A percentile compares a stretch with the other conserved stretches of the same genome.
Evolutionary conservation across 129 eudicot species (phyloP).

Genomic region (Glebionis coronaria): DNA sequence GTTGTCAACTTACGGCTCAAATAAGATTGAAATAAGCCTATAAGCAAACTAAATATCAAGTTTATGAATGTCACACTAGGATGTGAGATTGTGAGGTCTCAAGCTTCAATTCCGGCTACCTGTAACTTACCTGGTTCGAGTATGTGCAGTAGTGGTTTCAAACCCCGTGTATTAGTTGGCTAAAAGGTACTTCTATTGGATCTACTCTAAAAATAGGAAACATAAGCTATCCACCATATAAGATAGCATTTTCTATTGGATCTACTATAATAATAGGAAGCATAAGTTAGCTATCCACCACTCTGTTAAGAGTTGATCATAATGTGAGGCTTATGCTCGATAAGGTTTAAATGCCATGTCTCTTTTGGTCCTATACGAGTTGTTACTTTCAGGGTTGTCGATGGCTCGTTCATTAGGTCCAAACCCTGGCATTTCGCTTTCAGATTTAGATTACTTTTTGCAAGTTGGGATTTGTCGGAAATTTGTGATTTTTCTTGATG

Average conservation of each 20-base stretch:
- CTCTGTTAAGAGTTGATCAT: neutral
- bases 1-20: constrained; percentile 37
- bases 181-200: neutral
- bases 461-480: constrained; percentile 20
- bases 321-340: neutral
- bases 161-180: too few species aligned
- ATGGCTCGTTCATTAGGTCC: constrained; percentile 9
- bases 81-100: too few species aligned
- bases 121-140: too few species aligned
- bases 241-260: constrained; percentile 11
- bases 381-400: constrained; percentile 23
- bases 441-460: constrained; percentile 2
- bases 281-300: too few species aligned
- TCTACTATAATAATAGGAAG: too few species aligned
- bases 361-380: constrained; percentile 28
- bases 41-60: constrained; percentile 4
- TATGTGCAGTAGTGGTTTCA: too few species aligned
- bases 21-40: constrained; percentile 27
- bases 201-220: too few species aligned
- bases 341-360: constrained; percentile 13
- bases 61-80: too few species aligned
- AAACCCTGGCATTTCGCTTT: neutral
- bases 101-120: too few species aligned
- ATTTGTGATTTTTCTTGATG: constrained; percentile 15
- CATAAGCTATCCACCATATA: neutral